A percentile compares a stretch with the other conserved stretches of the same genome.
Evolutionary conservation across 148 eudicot species (phyloP).

Genomic region (Amaranthus palmeri): DNA sequence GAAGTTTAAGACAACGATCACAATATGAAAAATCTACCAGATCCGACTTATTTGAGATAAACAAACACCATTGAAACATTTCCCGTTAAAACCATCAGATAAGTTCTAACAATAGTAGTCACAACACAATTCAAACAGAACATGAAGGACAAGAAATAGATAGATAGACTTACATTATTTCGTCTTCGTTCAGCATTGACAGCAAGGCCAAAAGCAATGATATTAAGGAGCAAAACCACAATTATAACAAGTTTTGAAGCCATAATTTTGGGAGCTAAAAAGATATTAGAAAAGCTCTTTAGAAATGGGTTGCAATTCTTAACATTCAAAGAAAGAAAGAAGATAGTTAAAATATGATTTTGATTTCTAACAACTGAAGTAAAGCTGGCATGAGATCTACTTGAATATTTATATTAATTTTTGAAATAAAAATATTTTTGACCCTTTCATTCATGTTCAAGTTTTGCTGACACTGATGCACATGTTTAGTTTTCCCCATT

Average conservation of each 20-base stretch:
- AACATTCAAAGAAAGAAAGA: background rate
- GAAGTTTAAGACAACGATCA: background rate
- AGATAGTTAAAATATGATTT: background rate
- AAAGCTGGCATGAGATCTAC: slow-evolving; percentile 8
- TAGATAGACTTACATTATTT: slow-evolving; percentile 42
- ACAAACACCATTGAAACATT: background rate
- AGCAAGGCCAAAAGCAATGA: slow-evolving; percentile 72
- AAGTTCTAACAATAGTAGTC: background rate
- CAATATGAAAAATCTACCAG: background rate
- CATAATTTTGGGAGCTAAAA: slow-evolving; percentile 29
- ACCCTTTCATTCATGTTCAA: slow-evolving; percentile 7
- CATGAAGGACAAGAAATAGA: background rate
- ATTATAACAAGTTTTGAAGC: slow-evolving; percentile 53
- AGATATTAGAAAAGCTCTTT: background rate
- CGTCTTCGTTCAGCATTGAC: slow-evolving; percentile 76
- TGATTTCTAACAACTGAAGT: background rate
- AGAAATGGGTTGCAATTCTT: background rate
- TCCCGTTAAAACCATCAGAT: background rate
- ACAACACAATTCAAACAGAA: background rate
- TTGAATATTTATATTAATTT: background rate
- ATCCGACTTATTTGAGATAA: background rate
- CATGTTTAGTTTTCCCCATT: slow-evolving; percentile 6
- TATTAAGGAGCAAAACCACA: slow-evolving; percentile 42
- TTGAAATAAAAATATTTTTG: background rate
- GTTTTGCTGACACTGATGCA: background rate